Base-by-base conservation (phyloP, 2,329 filamentous ascomycete species). In the Fusarium burgessii region DNA sequence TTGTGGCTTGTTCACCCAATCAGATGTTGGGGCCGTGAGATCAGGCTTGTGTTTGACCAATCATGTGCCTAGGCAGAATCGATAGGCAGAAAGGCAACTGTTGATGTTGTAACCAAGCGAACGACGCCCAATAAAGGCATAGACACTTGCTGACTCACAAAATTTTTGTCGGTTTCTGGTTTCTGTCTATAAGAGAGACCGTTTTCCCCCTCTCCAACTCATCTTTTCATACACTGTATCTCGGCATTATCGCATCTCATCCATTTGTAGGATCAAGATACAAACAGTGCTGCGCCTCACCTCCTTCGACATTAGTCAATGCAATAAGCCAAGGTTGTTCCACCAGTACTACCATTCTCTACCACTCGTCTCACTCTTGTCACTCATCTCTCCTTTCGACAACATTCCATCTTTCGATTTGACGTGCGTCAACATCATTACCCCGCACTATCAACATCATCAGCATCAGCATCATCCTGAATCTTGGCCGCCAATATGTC, bases 81-180 rank as follows among this genome's bases (percentile, higher is more conserved):
- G 6, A 18, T 6, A 59, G 63, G 60, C 51, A 66, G 23, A 17
- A 43, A 71, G 68, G 68, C 62, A 68, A 18, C 49, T 52, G 51
- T 51, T 23, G 18, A 40, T 11, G 33, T 35, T 35, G 13, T 8
- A 35, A 15, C 33, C 11, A 15, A 40, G 18, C 13, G 27, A 18
- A 36, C 25, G 7, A 35, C 36, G 15, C 38, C 38, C 38, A 29
- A 58, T 38, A 17, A 15, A 33, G 25, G n/a, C 27, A 59, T 55
- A 57, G 29, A 49, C 15, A 42, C 9, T 11, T 27, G 3, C 42
- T 67, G 62, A 67, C 41, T 62, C 62, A 62, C 55, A 51, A 0
- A n/a, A 23, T 23, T 23, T 1, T 14, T 0, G 3, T 23, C 41
- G 13, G 17, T 32, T 32, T 12, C 5, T 12, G 13, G 17, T 32